Evolutionary conservation across 1,284 basidiomycete genomes (phyloP).

Genomic region (Cutaneotrichosporon daszewskae): DNA sequence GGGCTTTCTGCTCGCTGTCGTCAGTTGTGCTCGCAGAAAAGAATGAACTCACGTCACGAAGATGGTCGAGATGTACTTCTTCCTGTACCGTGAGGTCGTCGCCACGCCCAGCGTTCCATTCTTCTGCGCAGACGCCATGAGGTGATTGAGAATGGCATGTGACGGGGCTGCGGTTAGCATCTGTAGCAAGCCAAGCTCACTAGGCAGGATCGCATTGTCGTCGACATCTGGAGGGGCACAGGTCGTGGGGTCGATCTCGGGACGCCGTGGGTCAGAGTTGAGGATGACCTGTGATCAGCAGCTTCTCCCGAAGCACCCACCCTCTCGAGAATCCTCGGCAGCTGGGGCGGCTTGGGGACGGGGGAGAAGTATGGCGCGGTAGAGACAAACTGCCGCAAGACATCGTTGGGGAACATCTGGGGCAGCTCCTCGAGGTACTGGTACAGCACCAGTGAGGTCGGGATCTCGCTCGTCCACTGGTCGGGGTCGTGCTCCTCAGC

Average conservation of each 20-base stretch:
- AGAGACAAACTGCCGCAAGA: slow-evolving; percentile 15
- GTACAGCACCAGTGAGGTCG: slow-evolving; percentile 65
- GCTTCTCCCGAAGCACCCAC: neutral
- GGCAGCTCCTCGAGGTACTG: slow-evolving; percentile 72
- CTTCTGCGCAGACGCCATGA: slow-evolving; percentile 77
- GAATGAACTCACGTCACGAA: slow-evolving; percentile 47
- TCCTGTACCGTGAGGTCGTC: slow-evolving; percentile 84
- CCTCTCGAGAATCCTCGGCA: slow-evolving; percentile 74
- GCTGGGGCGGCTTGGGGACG: slow-evolving; percentile 71
- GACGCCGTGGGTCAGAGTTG: slow-evolving; percentile 55
- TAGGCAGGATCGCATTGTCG: slow-evolving; percentile 85
- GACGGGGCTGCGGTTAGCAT: slow-evolving; percentile 3
- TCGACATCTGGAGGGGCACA: slow-evolving; percentile 54
- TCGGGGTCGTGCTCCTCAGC: slow-evolving; percentile 43
- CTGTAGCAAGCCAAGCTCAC: no score
- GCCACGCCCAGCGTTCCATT: slow-evolving; percentile 92
- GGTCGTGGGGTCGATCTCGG: slow-evolving; percentile 19
- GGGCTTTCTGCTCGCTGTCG: no score
- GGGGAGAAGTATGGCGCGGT: slow-evolving; percentile 46
- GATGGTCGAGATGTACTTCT: slow-evolving; percentile 74
- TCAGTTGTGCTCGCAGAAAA: no score
- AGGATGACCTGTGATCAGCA: slow-evolving; percentile 90
- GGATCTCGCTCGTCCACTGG: slow-evolving; percentile 70
- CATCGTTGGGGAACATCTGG: slow-evolving; percentile 44
- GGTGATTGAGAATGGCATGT: slow-evolving; percentile 90